Percentiles rank a stretch among this genome's conserved stretches.
phyloP scores from a whole-genome alignment of 2,329 filamentous ascomycete genomes.

The Diaporthe citri region DNA sequence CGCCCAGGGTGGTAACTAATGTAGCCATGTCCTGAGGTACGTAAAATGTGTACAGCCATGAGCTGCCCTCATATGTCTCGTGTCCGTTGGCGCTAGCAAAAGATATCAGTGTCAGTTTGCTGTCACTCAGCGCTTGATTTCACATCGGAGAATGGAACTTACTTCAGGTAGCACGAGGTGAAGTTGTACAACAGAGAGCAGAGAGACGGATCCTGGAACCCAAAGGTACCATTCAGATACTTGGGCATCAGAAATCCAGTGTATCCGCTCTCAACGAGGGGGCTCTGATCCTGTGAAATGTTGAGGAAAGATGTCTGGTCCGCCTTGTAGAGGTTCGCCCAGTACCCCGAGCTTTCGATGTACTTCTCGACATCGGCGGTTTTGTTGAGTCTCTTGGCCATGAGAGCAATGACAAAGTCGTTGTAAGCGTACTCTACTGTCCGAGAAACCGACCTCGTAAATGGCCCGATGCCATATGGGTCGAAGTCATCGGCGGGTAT shows the following conservation, averaged over 20 bases:
- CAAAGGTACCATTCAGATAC: slow-evolving; percentile 74
- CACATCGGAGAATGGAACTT: not conserved
- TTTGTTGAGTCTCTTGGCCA: slow-evolving; percentile 68
- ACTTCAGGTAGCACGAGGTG: slow-evolving; percentile 42
- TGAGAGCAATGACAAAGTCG: slow-evolving; percentile 73
- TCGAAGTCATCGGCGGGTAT: slow-evolving; percentile 77
- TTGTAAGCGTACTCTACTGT: slow-evolving; percentile 82
- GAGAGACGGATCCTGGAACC: slow-evolving; percentile 72
- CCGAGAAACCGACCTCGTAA: slow-evolving; percentile 75
- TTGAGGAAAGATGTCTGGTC: slow-evolving; percentile 64
- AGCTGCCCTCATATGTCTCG: slow-evolving; percentile 77
- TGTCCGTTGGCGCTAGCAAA: slow-evolving; percentile 54
- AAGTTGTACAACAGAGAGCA: slow-evolving; percentile 66
- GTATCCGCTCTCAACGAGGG: slow-evolving; percentile 67
- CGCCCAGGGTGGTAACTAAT: slow-evolving; percentile 67
- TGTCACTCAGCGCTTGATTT: not conserved
- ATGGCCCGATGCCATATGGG: slow-evolving; percentile 68
- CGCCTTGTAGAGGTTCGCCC: slow-evolving; percentile 72
- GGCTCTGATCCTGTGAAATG: slow-evolving; percentile 38
- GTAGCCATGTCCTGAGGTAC: slow-evolving; percentile 56
- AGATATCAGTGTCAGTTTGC: not conserved
- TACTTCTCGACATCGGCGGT: slow-evolving; percentile 70
- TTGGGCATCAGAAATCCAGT: slow-evolving; percentile 76
- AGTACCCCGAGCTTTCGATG: slow-evolving; percentile 67
- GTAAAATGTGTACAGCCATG: slow-evolving; percentile 78